Conservation (phyloP, 2,329 filamentous ascomycete species). For the Didymella exigua region DNA sequence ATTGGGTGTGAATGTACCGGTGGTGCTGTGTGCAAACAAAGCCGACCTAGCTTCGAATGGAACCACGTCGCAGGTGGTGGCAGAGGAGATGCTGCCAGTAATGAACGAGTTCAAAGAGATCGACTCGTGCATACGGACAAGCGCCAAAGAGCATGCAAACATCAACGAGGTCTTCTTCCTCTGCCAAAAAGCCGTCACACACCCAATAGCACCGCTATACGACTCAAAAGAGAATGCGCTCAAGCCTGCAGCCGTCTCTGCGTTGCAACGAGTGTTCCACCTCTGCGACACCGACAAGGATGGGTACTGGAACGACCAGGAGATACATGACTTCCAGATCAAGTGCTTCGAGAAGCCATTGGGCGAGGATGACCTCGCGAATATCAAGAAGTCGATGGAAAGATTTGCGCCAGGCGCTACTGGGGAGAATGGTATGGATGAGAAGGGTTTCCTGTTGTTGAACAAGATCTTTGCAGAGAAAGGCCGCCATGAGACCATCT, state of each 20-base stretch:
- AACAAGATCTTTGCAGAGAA: slow-evolving; percentile 98
- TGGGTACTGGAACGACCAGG: slow-evolving; percentile 84
- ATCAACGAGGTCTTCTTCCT: slow-evolving; percentile 96
- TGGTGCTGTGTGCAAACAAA: slow-evolving; percentile 96
- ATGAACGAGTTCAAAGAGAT: slow-evolving; percentile 99
- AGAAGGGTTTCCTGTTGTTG: slow-evolving; percentile 81
- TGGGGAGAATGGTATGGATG: slow-evolving; percentile 71
- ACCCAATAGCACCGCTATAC: slow-evolving; percentile 94
- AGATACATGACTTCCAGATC: slow-evolving; percentile 87
- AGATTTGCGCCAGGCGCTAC: slow-evolving; percentile 69
- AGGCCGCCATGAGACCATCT: slow-evolving; percentile 95
- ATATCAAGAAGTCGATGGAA: slow-evolving; percentile 87
- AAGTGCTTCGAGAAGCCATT: slow-evolving; percentile 92
- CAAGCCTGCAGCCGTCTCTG: slow-evolving; percentile 87
- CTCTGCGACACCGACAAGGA: slow-evolving; percentile 96
- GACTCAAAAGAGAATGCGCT: slow-evolving; percentile 88
- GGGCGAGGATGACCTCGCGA: slow-evolving; percentile 78
- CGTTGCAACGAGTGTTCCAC: slow-evolving; percentile 89
- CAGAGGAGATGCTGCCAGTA: slow-evolving; percentile 96
- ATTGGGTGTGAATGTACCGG: slow-evolving; percentile 96
- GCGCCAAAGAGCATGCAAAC: slow-evolving; percentile 88
- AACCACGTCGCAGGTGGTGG: slow-evolving; percentile 81
- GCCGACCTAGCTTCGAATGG: slow-evolving; percentile 81
- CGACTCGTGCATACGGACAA: slow-evolving; percentile 94
- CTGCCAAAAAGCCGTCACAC: slow-evolving; percentile 96